These are phyloP conservation scores for Erythrobasidium hasegawianum DNA, from an alignment of 1,284 basidiomycete genomes.

Conservation along the genomic window DNA sequence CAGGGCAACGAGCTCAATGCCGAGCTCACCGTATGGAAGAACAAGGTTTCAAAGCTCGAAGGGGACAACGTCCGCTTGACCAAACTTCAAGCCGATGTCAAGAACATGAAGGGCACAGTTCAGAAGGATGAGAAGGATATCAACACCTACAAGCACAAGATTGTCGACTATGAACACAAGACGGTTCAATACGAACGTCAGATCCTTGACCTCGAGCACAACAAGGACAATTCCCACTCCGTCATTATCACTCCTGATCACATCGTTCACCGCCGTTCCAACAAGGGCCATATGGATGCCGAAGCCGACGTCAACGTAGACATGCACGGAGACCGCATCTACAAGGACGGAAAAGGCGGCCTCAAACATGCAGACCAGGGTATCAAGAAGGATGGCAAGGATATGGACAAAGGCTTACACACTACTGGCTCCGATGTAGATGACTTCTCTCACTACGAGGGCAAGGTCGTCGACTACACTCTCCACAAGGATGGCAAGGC, in stretches of 20 bases:
- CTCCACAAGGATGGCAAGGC: too few species aligned
- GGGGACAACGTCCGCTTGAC: too few species aligned
- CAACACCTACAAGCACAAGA: neutral
- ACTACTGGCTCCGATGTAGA: neutral
- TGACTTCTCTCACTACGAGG: constrained; percentile 9
- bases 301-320: neutral
- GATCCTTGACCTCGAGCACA: neutral
- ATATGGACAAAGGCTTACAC: neutral
- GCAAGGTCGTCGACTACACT: constrained; percentile 30
- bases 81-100: too few species aligned
- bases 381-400: constrained; percentile 57
- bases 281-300: neutral
- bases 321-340: neutral
- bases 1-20: too few species aligned
- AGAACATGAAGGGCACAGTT: too few species aligned
- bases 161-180: constrained; percentile 15
- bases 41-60: too few species aligned
- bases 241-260: neutral
- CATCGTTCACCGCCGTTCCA: neutral
- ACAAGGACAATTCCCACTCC: constrained; percentile 1
- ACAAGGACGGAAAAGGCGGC: constrained; percentile 46
- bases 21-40: too few species aligned
- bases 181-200: constrained; percentile 9
- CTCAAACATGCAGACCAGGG: constrained; percentile 63
- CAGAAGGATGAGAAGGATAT: neutral